A percentile compares a stretch with the other conserved stretches of the same genome.
These are phyloP conservation scores for Apiospora saccharicola DNA, from an alignment of 2,329 filamentous ascomycete genomes.

Conservation along the genomic window DNA sequence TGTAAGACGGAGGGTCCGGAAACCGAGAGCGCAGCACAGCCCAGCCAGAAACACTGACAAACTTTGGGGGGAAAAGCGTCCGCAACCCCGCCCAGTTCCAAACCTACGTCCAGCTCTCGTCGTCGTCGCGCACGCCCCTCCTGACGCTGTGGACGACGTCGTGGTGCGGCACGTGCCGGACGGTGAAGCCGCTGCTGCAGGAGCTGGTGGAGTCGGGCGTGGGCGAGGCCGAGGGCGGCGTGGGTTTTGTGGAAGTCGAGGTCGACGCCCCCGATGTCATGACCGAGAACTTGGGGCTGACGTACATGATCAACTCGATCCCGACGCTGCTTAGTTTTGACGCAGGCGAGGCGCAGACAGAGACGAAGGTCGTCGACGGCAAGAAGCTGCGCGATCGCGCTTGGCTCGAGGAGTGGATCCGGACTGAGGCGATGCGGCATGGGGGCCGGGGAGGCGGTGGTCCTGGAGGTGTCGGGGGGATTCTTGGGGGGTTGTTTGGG, in stretches of 20 bases:
- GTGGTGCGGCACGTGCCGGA: conserved; percentile 63
- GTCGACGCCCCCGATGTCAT: conserved; percentile 66
- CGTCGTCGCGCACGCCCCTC: conserved; percentile 61
- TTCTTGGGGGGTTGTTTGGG: conserved; percentile 43
- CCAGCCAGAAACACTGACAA: not conserved
- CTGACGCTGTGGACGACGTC: conserved; percentile 67
- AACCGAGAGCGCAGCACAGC: not conserved
- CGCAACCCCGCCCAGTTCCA: conserved; percentile 62
- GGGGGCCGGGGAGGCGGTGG: conserved; percentile 54
- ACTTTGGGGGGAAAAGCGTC: conserved; percentile 50
- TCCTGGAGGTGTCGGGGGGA: conserved; percentile 40
- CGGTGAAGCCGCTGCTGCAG: conserved; percentile 56
- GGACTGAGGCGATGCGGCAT: conserved; percentile 55
- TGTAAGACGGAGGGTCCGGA: too few species aligned
- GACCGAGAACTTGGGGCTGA: conserved; percentile 54
- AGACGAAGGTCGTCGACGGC: conserved; percentile 58
- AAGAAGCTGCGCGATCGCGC: conserved; percentile 55
- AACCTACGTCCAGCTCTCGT: conserved; percentile 62
- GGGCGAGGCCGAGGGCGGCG: conserved; percentile 63
- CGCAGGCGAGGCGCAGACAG: conserved; percentile 57
- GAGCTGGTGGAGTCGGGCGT: conserved; percentile 58
- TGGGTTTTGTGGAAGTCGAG: conserved; percentile 62
- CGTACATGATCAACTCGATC: conserved; percentile 65
- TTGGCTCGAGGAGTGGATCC: conserved; percentile 63
- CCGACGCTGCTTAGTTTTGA: conserved; percentile 67